A percentile compares a stretch with the other conserved stretches of the same genome.
phyloP scores from a whole-genome alignment of 108 stramenopile species.

The Pseudonitzschia pungens region DNA sequence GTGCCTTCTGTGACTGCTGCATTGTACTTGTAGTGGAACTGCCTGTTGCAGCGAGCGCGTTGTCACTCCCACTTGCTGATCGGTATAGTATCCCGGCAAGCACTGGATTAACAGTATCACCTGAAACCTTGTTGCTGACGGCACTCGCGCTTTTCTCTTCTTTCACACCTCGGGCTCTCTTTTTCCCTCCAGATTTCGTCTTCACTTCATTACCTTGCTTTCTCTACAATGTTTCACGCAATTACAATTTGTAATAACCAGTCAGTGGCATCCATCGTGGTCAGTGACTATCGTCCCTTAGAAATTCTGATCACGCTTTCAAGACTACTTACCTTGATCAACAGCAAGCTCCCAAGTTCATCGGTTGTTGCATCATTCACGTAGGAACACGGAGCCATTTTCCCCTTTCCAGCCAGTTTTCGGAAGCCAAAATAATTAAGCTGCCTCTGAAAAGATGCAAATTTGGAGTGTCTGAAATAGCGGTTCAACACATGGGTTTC shows the following conservation, averaged over 20 bases:
- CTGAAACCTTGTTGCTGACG: neutral
- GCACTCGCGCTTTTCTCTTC: neutral
- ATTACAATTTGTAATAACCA: too few relatives aligned
- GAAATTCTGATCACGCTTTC: neutral
- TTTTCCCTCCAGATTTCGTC: slow-evolving; percentile 17
- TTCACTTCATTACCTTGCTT: slow-evolving; percentile 38
- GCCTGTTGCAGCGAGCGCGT: neutral
- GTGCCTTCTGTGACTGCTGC: slow-evolving; percentile 36
- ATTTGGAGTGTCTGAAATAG: slow-evolving; percentile 90
- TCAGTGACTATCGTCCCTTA: neutral
- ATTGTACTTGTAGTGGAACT: neutral
- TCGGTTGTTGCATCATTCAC: slow-evolving; percentile 76
- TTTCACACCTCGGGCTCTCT: slow-evolving; percentile 14
- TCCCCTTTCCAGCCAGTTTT: slow-evolving; percentile 89
- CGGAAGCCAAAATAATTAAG: slow-evolving; percentile 92
- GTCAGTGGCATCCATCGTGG: too few relatives aligned
- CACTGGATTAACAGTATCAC: slow-evolving; percentile 35
- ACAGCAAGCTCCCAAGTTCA: slow-evolving; percentile 71
- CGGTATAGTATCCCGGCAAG: slow-evolving; percentile 40
- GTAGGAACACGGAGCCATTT: slow-evolving; percentile 90
- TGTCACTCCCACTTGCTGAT: slow-evolving; percentile 6
- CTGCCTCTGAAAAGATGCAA: slow-evolving; percentile 86
- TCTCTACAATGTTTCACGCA: slow-evolving; percentile 21
- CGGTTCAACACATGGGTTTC: slow-evolving; percentile 68
- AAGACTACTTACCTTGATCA: slow-evolving; percentile 63